Conservation (phyloP, 805 yeast species). For the Huiozyma naganishii region DNA sequence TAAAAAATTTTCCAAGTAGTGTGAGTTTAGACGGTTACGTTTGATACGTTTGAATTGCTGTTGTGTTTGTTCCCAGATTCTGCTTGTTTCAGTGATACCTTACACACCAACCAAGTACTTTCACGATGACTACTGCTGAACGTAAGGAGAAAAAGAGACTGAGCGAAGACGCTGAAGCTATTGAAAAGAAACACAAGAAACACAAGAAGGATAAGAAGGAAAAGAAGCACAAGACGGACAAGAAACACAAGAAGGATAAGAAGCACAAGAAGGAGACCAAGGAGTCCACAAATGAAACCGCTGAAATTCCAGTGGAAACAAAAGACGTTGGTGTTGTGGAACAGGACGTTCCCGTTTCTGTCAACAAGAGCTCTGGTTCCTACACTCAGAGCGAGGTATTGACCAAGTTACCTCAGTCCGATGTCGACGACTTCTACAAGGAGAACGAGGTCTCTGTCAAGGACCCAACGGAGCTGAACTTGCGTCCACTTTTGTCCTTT, state of each 20-base stretch:
- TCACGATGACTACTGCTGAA: slow-evolving; percentile 26
- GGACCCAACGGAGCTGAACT: slow-evolving; percentile 41
- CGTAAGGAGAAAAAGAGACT: slow-evolving; percentile 32
- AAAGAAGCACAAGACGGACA: slow-evolving; percentile 26
- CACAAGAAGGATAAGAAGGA: slow-evolving; percentile 15
- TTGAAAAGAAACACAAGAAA: slow-evolving; percentile 22
- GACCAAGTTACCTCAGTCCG: slow-evolving; percentile 37
- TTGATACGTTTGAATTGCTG: no score
- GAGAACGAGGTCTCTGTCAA: slow-evolving; percentile 74
- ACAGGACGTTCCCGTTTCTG: neutral
- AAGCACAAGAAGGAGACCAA: slow-evolving; percentile 23
- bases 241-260: slow-evolving; percentile 28
- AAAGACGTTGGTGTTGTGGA: neutral
- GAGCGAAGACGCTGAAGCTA: slow-evolving; percentile 24
- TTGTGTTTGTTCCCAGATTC: no score
- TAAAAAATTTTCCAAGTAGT: no score
- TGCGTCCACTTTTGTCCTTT: slow-evolving; percentile 66
- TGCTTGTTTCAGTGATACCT: no score
- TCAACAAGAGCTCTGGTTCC: slow-evolving; percentile 4
- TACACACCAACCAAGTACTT: no score
- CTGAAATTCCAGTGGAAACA: slow-evolving; percentile 17
- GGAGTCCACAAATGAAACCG: slow-evolving; percentile 22
- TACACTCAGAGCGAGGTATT: slow-evolving; percentile 34
- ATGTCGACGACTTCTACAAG: slow-evolving; percentile 49
- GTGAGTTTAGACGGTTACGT: no score